Conservation (phyloP, 1,284 basidiomycete genomes). For the Irpex lacteus region DNA sequence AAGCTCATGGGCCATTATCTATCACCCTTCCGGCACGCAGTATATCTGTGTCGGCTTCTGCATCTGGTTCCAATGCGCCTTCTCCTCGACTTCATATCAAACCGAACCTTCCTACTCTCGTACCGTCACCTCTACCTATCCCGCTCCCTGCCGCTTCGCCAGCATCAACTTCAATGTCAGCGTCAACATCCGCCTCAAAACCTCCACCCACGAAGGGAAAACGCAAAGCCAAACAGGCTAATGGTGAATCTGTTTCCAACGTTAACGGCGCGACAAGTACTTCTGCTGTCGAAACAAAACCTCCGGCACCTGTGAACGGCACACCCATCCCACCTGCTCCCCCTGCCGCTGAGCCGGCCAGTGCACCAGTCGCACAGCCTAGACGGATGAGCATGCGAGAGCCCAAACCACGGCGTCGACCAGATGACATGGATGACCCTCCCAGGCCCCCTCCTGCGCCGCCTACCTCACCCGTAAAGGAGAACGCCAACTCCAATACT, state of each 20-base stretch:
- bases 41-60: slow-evolving; percentile 3
- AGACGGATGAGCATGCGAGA: slow-evolving; percentile 9
- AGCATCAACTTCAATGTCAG: not conserved
- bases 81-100: not conserved
- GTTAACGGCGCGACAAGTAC: not conserved
- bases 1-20: not conserved
- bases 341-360: not conserved
- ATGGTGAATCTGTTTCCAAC: not conserved
- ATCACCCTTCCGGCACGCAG: not conserved
- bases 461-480: not conserved
- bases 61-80: slow-evolving; percentile 5
- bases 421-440: slow-evolving; percentile 3
- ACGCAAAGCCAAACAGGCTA: not conserved
- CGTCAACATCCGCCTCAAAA: not conserved
- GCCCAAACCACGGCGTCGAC: slow-evolving; percentile 12
- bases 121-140: not conserved
- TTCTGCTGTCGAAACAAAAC: not conserved
- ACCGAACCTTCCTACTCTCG: not conserved
- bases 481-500: not conserved
- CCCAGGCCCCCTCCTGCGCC: not conserved
- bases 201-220: not conserved
- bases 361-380: not conserved
- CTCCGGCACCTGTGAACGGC: not conserved
- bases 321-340: not conserved
- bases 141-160: not conserved